Evolutionary conservation across 2,329 filamentous ascomycete genomes (phyloP), one percentile per base, ranked within the genome.

Genomic region (Aspergillaceae sp.): DNA sequence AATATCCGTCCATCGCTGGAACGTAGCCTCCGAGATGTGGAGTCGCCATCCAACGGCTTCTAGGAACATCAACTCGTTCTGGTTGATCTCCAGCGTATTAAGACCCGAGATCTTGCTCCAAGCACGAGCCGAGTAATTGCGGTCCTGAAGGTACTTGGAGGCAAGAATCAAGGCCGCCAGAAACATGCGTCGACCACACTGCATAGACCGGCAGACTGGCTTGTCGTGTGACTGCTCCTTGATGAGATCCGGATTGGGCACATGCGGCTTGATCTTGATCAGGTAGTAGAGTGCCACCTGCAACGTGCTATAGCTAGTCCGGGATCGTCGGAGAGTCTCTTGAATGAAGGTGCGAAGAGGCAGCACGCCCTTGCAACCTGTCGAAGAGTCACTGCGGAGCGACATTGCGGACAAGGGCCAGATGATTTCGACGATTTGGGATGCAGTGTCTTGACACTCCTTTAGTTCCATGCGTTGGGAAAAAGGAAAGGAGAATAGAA

Each of bases 81-180:
- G 85, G 69, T 97, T 97, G 68, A 98, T 97, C 70, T 98, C 92
- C 47, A 80, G 75, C 3, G 89, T 90, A 64, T 87, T 88, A 47
- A 98, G 75, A n/a, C 92, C 92, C 11, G 92, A 97, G 57, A 98
- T 98, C 75, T 95, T 97, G 68, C 91, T 97, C 92, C 92, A 98
- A 37, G 92, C 92, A 46, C 91, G 84, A 42, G 92, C 89, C 9
- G 92, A 97, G 70, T 94, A 98, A 71, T 97, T 98, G 56, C 91
- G 84, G 65, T 98, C 92, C 69, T 98, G 92, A 41, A 98, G 75
- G 65, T 97, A 98, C 73, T 98, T 98, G 33, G 92, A 97, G 2
- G 92, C 92, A 47, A 98, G 76, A 55, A 98, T 97, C 50, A 98
- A 76, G 41, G 91, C 90, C 7, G 92, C 84, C 45, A 98, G 78